Base-by-base conservation (phyloP, 805 yeast species). In the Vanderwaltozyma yarrowii region DNA sequence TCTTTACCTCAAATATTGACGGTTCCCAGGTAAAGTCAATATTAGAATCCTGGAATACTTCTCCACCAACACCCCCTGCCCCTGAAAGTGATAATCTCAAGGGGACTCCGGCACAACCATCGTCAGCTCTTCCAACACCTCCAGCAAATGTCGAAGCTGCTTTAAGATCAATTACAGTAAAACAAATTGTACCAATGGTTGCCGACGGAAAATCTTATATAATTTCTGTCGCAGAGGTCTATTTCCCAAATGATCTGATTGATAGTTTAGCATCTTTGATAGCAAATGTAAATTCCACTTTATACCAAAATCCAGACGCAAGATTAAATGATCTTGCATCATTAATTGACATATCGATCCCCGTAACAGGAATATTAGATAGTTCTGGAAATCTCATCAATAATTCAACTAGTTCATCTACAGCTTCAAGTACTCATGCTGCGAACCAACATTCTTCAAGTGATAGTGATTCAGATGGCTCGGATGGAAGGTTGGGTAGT, bases 171-270 rank as follows among this genome's bases (percentile, higher is more conserved):
- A 9, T 21, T 21, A 21, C 23, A 7, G 9, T 21, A 9, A 66
- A 67, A 45, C 72, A 78, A 53, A 71, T 88, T 48, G 76, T 80
- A 45, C 96, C 96, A 19, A 80, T 78, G 61, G 69, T 79, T n/a
- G 69, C 83, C 3, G 36, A 65, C 2, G 66, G 62, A 17, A 68
- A 68, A 34, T 64, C 65, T 25, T 88, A 84, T 59, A 73, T 85
- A 45, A 83, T 83, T 39, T 80, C 96, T 0, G 80, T 87, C 41
- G 96, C 96, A 4, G 80, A 80, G 55, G 79, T 85, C 39, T 84
- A 81, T 56, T 79, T 85, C 62, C 94, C 94, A n/a, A 52, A 60
- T 11, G 57, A 58, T 7, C 60, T 69, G 18, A 71, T 81, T 14
- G 46, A 56, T 1, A 56, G 64, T 0, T 68, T 88, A 45, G 73